phyloP scores from a whole-genome alignment of 2,329 filamentous ascomycete genomes.

The Aspergillus aculeatinus region DNA sequence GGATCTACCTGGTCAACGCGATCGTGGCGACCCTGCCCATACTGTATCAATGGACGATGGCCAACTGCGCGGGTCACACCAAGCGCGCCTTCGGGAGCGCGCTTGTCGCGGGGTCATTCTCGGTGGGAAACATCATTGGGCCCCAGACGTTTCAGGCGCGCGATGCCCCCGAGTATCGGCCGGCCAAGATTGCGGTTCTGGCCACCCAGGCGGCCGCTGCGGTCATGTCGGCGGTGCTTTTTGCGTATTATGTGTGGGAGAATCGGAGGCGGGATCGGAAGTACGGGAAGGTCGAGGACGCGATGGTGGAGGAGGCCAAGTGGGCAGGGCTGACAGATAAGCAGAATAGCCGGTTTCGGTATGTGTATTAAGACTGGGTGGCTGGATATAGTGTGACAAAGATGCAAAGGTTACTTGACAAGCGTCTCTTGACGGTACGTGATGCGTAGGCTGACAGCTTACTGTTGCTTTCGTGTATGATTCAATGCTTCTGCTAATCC shows the following conservation, averaged over 20 bases:
- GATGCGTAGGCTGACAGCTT: too few relatives aligned
- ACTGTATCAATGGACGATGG: slow-evolving; percentile 49
- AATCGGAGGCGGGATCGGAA: slow-evolving; percentile 30
- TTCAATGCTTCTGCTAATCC: too few relatives aligned
- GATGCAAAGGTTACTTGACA: too few relatives aligned
- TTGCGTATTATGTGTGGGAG: slow-evolving; percentile 30
- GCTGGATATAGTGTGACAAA: too few relatives aligned
- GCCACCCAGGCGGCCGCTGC: slow-evolving; percentile 36
- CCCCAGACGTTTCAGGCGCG: slow-evolving; percentile 47
- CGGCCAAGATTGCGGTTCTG: slow-evolving; percentile 44
- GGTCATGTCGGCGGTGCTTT: slow-evolving; percentile 29
- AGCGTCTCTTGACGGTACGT: too few relatives aligned
- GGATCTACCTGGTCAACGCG: slow-evolving; percentile 47
- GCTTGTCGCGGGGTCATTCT: slow-evolving; percentile 46
- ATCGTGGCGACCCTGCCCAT: slow-evolving; percentile 47
- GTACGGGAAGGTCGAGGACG: slow-evolving; percentile 11
- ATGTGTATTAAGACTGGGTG: slow-evolving; percentile 30
- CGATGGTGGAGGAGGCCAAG: slow-evolving; percentile 24
- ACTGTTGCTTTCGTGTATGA: too few relatives aligned
- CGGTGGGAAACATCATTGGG: slow-evolving; percentile 48
- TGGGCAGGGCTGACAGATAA: slow-evolving; percentile 37
- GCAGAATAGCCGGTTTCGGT: slow-evolving; percentile 35
- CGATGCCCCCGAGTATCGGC: slow-evolving; percentile 45
- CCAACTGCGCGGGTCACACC: slow-evolving; percentile 51
- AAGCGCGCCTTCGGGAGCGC: slow-evolving; percentile 52